Evolutionary conservation across 2,329 filamentous ascomycete genomes (phyloP).

Genomic region (Orbilia brochopaga): DNA sequence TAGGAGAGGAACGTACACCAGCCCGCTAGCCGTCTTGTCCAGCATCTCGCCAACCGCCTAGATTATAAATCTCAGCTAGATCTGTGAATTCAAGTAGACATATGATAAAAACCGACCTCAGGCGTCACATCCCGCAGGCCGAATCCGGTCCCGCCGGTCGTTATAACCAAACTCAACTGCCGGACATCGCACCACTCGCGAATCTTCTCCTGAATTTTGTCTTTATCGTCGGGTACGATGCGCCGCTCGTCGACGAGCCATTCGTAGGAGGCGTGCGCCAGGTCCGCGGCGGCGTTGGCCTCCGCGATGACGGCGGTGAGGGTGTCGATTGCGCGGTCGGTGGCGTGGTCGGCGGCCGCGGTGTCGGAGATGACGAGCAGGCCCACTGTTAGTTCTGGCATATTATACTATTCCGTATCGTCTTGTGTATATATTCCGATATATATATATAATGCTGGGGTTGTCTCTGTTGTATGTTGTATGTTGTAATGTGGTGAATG

Average conservation of each 20-base stretch:
- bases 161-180: conserved; percentile 76
- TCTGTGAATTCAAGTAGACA: background rate
- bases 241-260: conserved; percentile 74
- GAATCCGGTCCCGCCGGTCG: conserved; percentile 93
- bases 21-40: conserved; percentile 82
- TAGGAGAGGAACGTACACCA: conserved; percentile 67
- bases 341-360: conserved; percentile 76
- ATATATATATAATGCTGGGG: too few species aligned
- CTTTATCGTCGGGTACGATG: conserved; percentile 79
- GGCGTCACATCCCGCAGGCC: conserved; percentile 83
- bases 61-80: background rate
- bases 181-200: conserved; percentile 74
- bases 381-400: conserved; percentile 68
- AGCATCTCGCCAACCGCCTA: conserved; percentile 80
- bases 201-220: conserved; percentile 76
- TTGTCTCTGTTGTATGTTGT: too few species aligned
- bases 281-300: conserved; percentile 59
- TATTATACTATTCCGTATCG: background rate
- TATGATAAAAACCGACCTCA: conserved; percentile 66
- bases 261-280: conserved; percentile 18
- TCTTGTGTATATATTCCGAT: background rate
- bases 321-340: conserved; percentile 73
- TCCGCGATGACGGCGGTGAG: conserved; percentile 72
- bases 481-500: background rate
- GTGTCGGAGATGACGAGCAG: conserved; percentile 92